A percentile compares a stretch with the other conserved stretches of the same genome.
These are phyloP conservation scores for Lactarius psammicola DNA, from an alignment of 768 basidiomycete species.

Conservation along the genomic window DNA sequence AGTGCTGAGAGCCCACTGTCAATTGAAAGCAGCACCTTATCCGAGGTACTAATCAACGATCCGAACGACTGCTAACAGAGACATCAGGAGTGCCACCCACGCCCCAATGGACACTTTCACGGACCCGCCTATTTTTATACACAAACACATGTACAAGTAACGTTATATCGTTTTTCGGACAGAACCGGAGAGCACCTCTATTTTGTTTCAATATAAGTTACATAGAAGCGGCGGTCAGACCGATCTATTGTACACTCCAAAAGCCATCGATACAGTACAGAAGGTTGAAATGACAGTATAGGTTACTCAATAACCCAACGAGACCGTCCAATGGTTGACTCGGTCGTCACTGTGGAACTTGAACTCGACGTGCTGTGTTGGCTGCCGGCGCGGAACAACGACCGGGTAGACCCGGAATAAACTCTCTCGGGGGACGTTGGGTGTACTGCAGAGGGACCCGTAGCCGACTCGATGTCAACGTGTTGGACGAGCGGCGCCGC, in stretches of 20 bases:
- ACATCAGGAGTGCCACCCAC: no score
- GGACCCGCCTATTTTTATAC: not conserved
- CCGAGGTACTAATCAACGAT: not conserved
- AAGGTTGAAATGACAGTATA: not conserved
- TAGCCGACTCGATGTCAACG: conserved; percentile 10
- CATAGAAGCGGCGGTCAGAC: not conserved
- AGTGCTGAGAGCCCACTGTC: conserved; percentile 31
- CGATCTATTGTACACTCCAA: not conserved
- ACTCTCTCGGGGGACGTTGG: not conserved
- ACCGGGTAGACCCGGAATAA: not conserved
- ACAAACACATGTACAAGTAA: conserved; percentile 5
- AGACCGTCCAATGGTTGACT: conserved; percentile 31
- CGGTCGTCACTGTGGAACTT: conserved; percentile 35
- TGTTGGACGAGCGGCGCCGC: conserved; percentile 30
- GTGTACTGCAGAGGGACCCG: not conserved
- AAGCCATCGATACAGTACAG: not conserved
- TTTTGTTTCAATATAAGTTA: conserved; percentile 1
- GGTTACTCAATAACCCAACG: conserved; percentile 60
- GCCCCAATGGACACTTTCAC: not conserved
- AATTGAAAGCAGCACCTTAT: not conserved
- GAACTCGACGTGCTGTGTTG: conserved; percentile 42
- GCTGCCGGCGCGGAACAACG: conserved; percentile 40
- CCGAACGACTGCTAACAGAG: not conserved
- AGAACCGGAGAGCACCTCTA: not conserved
- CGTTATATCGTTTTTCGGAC: not conserved